These are phyloP conservation scores for Triticum aestivum DNA, from an alignment of 176 grass and related monocot species.

Conservation along the genomic window DNA sequence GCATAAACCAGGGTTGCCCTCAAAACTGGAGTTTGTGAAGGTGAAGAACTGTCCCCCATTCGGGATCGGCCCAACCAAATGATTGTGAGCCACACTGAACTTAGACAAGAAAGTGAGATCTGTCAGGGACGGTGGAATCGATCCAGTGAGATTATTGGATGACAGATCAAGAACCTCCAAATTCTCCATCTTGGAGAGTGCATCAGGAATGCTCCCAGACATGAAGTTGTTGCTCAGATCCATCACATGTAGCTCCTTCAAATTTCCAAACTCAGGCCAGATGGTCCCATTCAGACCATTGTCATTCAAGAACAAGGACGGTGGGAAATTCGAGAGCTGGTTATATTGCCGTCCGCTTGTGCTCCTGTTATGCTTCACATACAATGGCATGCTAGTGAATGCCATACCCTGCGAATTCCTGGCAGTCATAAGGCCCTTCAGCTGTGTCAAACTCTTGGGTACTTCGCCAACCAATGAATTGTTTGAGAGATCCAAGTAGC, in stretches of 20 bases:
- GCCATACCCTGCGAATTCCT: conserved; percentile 30
- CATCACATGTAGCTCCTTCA: conserved; percentile 86
- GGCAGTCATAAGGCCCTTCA: conserved; percentile 64
- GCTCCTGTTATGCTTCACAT: conserved; percentile 88
- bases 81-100: conserved; percentile 91
- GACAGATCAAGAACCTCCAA: conserved; percentile 92
- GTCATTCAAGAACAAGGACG: conserved; percentile 76
- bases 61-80: conserved; percentile 64
- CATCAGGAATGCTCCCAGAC: conserved; percentile 67
- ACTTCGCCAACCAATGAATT: conserved; percentile 76
- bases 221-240: conserved; percentile 88
- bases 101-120: conserved; percentile 90
- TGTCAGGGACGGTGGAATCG: conserved; percentile 67
- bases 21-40: conserved; percentile 90
- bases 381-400: conserved; percentile 69
- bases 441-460: conserved; percentile 65
- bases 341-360: conserved; percentile 80
- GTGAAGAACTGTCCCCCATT: conserved; percentile 83
- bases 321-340: conserved; percentile 89
- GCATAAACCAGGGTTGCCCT: conserved; percentile 78
- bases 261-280: conserved; percentile 74
- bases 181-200: conserved; percentile 79
- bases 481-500: conserved; percentile 91
- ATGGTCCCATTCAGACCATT: conserved; percentile 73
- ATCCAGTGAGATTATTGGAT: conserved; percentile 77